These are phyloP conservation scores for Globisporangium paroecandrum DNA, from an alignment of 352 stramenopile species.

Conservation along the genomic window DNA sequence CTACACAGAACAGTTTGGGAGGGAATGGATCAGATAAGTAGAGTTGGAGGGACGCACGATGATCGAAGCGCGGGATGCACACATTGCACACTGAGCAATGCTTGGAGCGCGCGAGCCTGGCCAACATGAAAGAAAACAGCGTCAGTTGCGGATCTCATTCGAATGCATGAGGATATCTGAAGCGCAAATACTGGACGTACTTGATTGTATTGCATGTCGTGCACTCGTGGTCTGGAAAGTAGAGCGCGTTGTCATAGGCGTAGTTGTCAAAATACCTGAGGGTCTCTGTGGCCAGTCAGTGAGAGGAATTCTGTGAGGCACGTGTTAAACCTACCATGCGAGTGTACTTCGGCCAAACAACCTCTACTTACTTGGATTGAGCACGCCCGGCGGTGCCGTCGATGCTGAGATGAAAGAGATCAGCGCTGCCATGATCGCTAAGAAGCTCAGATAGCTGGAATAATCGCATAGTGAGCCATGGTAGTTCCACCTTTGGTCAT, in stretches of 20 bases:
- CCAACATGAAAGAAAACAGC: background rate
- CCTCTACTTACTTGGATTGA: slow-evolving; percentile 34
- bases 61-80: slow-evolving; percentile 62
- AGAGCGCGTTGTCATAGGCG: slow-evolving; percentile 45
- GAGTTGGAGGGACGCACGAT: slow-evolving; percentile 29
- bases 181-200: slow-evolving; percentile 10
- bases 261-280: slow-evolving; percentile 56
- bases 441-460: slow-evolving; percentile 33
- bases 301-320: background rate
- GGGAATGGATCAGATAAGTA: background rate
- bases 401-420: slow-evolving; percentile 50
- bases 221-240: slow-evolving; percentile 28
- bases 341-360: background rate
- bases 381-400: slow-evolving; percentile 36
- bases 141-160: background rate
- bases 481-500: background rate
- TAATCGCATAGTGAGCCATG: background rate
- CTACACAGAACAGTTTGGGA: background rate
- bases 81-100: slow-evolving; percentile 65
- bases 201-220: slow-evolving; percentile 50
- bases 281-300: slow-evolving; percentile 26
- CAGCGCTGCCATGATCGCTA: slow-evolving; percentile 37
- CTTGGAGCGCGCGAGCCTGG: slow-evolving; percentile 60
- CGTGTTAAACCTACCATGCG: background rate
- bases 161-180: background rate